Percentiles rank a stretch among this genome's conserved stretches.
Evolutionary conservation across 208 protist genomes (phyloP).

Genomic region (Leishmania guyanensis): DNA sequence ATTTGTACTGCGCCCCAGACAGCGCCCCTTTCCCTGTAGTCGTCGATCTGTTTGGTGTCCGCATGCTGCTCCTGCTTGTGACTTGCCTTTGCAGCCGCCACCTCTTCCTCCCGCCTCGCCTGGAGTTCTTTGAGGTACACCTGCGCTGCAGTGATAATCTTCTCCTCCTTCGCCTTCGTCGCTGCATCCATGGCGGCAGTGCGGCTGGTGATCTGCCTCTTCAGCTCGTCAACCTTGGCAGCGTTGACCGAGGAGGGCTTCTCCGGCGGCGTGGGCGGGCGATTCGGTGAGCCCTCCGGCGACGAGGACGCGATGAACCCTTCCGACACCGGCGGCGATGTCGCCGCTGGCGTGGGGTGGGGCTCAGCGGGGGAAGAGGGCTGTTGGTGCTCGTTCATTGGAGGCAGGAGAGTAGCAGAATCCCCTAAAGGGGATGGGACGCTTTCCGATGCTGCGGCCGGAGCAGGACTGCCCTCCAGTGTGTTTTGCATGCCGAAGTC

Average conservation of each 20-base stretch:
- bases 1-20: conserved; percentile 78
- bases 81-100: conserved; percentile 47
- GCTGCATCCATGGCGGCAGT: conserved; percentile 60
- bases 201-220: conserved; percentile 63
- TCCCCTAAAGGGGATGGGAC: conserved; percentile 3
- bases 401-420: not conserved
- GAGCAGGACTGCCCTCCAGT: not conserved
- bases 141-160: conserved; percentile 59
- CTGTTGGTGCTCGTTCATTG: not conserved
- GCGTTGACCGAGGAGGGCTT: conserved; percentile 12
- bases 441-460: not conserved
- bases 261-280: conserved; percentile 19
- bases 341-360: conserved; percentile 12
- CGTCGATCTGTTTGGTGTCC: conserved; percentile 44
- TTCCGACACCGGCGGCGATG: not conserved
- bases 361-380: conserved; percentile 18
- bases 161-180: conserved; percentile 64
- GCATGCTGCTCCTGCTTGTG: conserved; percentile 67
- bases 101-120: conserved; percentile 57
- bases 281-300: conserved; percentile 10
- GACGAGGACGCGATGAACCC: conserved; percentile 30
- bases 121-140: conserved; percentile 68
- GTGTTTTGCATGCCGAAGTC: conserved; percentile 20
- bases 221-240: conserved; percentile 49
- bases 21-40: conserved; percentile 60